Evolutionary conservation across 768 basidiomycete genomes (phyloP).

Genomic region (Suillus variegatus): DNA sequence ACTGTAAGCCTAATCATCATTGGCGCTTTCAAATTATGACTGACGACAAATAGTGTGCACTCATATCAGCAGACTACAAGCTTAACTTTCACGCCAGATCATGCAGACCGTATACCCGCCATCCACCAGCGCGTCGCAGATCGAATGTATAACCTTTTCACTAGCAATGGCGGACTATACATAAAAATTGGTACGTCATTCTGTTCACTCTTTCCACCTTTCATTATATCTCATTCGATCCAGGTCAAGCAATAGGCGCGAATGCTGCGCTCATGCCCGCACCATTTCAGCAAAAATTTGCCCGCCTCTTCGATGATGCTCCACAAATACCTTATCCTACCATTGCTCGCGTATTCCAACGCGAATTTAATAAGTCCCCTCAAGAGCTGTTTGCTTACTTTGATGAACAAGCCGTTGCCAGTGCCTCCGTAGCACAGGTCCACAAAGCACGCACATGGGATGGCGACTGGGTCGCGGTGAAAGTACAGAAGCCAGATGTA

Average conservation of each 20-base stretch:
- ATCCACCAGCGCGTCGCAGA: conserved; percentile 86
- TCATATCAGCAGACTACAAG: conserved; percentile 84
- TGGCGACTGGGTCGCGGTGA: conserved; percentile 83
- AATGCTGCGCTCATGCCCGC: conserved; percentile 85
- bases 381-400: conserved; percentile 79
- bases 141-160: conserved; percentile 73
- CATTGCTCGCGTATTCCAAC: conserved; percentile 63
- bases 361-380: conserved; percentile 69
- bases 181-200: conserved; percentile 69
- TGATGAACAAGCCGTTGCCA: conserved; percentile 75
- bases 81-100: conserved; percentile 81
- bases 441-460: conserved; percentile 68
- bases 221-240: conserved; percentile 3
- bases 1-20: conserved; percentile 34
- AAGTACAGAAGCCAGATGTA: conserved; percentile 90
- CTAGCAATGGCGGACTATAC: conserved; percentile 82
- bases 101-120: conserved; percentile 70
- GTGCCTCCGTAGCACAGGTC: conserved; percentile 92
- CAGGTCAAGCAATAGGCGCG: conserved; percentile 77
- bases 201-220: conserved; percentile 13
- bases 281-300: conserved; percentile 81
- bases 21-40: conserved; percentile 9
- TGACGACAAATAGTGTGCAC: conserved; percentile 49
- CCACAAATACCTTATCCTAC: conserved; percentile 79
- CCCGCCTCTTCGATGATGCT: conserved; percentile 84